Evolutionary conservation across 495 filamentous ascomycete genomes (phyloP), one percentile per base, ranked within the genome.

Genomic region (Talaromyces nanjingensis): DNA sequence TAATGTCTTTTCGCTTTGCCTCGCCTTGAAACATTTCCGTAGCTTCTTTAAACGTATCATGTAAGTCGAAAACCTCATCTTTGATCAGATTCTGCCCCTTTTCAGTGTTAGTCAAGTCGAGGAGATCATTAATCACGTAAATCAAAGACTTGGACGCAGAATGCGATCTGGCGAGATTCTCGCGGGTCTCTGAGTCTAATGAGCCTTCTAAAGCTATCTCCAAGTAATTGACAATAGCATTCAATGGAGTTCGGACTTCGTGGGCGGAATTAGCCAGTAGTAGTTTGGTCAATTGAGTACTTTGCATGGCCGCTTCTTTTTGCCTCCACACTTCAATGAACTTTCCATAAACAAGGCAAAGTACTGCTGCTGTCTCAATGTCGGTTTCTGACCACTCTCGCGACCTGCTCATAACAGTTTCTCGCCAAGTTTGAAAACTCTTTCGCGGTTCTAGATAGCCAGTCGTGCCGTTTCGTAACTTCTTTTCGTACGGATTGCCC

Each of bases 101-200:
- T 71, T 97, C 93, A 0, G 88, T 87, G 70, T 96, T 93, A 25
- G 93, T 96, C 16, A 98, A 80, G 71, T 98, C 93, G 2, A 98
- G 82, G 1, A 98, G 81, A 71, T 98, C 93, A 67, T 98, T 98
- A 70, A 98, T 97, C 8, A 96, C 92, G 73, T 94, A 96, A 16
- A 98, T 93, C 12, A 97, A 77, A 1, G 91, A 96, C 72, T 96
- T 96, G 1, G 93, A 98, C n/a, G 93, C 93, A 11, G 92, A 96
- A 69, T 98, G 91, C 6, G 92, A 96, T 63, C 84, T 89, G 7
- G 89, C 84, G 29, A 98, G 79, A 66, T 96, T 96, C 18, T 97
- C 93, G 27, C 93, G 81, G 1, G 91, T 96, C 65, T 97, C 93
- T 8, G 80, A 72, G 68, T 97, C 92, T 2, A 97, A 79, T 0